Conservation (phyloP, 768 basidiomycete genomes). For the Baorangia bicolor region DNA sequence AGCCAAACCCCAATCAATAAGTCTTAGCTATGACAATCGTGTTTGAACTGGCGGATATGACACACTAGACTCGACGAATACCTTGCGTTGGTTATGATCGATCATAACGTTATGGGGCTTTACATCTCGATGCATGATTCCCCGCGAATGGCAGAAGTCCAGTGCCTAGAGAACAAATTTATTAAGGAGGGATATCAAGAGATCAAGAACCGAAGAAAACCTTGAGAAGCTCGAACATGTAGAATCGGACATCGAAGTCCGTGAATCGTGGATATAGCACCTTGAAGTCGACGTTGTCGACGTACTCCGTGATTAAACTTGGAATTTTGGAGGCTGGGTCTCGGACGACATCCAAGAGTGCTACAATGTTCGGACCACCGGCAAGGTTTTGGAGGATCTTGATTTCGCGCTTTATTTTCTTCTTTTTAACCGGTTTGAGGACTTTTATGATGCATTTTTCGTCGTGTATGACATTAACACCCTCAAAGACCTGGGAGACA, state of each 20-base stretch:
- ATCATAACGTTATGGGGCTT: slow-evolving; percentile 99
- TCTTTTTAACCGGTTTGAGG: slow-evolving; percentile 98
- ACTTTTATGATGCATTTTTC: slow-evolving; percentile 99
- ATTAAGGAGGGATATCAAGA: background rate
- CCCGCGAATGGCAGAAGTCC: slow-evolving; percentile 97
- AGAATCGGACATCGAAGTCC: slow-evolving; percentile 93
- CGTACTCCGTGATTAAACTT: slow-evolving; percentile 95
- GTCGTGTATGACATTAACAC: slow-evolving; percentile 85
- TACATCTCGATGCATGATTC: slow-evolving; percentile 98
- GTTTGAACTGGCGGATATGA: slow-evolving; percentile 14
- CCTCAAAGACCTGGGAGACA: slow-evolving; percentile 77
- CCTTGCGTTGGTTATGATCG: slow-evolving; percentile 95
- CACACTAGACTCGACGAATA: slow-evolving; percentile 32
- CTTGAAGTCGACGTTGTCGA: slow-evolving; percentile 98
- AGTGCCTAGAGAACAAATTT: slow-evolving; percentile 57
- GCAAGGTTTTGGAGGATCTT: slow-evolving; percentile 97
- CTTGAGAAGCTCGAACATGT: slow-evolving; percentile 96
- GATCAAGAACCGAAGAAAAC: slow-evolving; percentile 35
- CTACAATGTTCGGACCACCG: slow-evolving; percentile 93
- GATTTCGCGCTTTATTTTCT: slow-evolving; percentile 99
- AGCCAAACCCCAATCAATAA: slow-evolving; percentile 98
- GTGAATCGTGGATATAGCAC: slow-evolving; percentile 93
- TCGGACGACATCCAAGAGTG: slow-evolving; percentile 91
- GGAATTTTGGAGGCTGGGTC: slow-evolving; percentile 97
- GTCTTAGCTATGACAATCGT: slow-evolving; percentile 60